Conservation (phyloP, 225 moss, liverwort and hornwort species). For the Physcomitrium patens region DNA sequence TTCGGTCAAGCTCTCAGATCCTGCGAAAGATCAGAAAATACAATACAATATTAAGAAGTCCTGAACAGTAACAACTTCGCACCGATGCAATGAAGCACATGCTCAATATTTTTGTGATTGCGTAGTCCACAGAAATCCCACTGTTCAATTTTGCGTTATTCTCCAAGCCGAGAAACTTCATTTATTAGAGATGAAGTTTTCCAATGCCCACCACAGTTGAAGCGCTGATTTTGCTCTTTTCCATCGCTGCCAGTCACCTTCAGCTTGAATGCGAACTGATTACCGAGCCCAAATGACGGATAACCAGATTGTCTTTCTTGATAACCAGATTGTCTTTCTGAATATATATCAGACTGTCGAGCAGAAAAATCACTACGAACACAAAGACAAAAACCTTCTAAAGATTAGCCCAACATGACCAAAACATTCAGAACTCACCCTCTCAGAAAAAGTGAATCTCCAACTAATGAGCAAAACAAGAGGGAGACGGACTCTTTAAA, state of each 20-base stretch:
- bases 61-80: neutral
- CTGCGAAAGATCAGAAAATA: constrained; percentile 44
- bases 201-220: constrained; percentile 81
- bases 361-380: constrained; percentile 87
- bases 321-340: constrained; percentile 73
- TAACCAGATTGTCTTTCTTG: constrained; percentile 82
- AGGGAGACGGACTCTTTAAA: no score
- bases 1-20: constrained; percentile 98
- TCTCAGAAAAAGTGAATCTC: constrained; percentile 4
- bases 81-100: neutral
- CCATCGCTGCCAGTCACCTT: constrained; percentile 65
- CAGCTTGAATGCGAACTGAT: constrained; percentile 86
- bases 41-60: neutral
- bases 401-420: constrained; percentile 19
- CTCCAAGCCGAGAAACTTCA: neutral
- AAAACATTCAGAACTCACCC: constrained; percentile 10
- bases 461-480: no score
- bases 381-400: constrained; percentile 18
- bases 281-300: constrained; percentile 80
- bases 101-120: constrained; percentile 2
- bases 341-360: constrained; percentile 83
- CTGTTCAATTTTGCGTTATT: neutral
- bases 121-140: neutral
- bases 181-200: neutral
- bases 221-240: constrained; percentile 92